Base-by-base conservation (phyloP, 2,329 filamentous ascomycete genomes). In the Epichloe sibirici region DNA sequence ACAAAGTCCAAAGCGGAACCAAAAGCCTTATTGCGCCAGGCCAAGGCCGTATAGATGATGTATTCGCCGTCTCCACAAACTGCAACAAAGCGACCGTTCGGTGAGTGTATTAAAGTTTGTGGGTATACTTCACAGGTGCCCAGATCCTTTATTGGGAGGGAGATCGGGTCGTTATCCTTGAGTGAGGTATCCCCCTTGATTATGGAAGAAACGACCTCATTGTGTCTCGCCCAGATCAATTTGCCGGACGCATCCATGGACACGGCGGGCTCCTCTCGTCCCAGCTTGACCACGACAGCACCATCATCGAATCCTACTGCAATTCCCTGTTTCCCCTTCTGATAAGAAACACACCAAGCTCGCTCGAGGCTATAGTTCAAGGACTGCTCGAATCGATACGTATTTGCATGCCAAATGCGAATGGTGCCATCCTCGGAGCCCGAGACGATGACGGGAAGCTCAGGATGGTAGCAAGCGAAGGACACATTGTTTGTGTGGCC, bases 401-500 rank as follows among this genome's bases (percentile, higher is more conserved):
- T 98, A 65, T 95, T 96, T 58, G 91, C 90, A 67, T 98, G 90
- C 93, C 93, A 98, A 69, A 98, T 90, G 71, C 95, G 94, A 66
- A 98, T 84, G 0, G 90, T 95, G 58, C 91, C 91, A 69, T 98
- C 93, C 71, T 98, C 93, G 28, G 91, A 97, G 62, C 93, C 93
- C 25, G 93, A 97, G 53, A 98, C 91, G 64, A 98, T 98, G 59
- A 98, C 85, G 2, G 93, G 93, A 48, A 98, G 75, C 70, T 97
- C 91, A 2, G 93, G 93, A 70, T 98, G 93, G 67, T 97, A 98
- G 70, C 90, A 94, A 48, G 93, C 93, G 65, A 97, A 98, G 3
- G 90, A 96, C 47, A 98, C 93, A 64, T 98, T 98, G 70, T 90
- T 95, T 34, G 90, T 95, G 69, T 98, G 93, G 31, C 93, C 93